Evolutionary conservation across 2,329 filamentous ascomycete species (phyloP), one percentile per base, ranked within the genome.

Genomic region (Malbranchea zuffiana): DNA sequence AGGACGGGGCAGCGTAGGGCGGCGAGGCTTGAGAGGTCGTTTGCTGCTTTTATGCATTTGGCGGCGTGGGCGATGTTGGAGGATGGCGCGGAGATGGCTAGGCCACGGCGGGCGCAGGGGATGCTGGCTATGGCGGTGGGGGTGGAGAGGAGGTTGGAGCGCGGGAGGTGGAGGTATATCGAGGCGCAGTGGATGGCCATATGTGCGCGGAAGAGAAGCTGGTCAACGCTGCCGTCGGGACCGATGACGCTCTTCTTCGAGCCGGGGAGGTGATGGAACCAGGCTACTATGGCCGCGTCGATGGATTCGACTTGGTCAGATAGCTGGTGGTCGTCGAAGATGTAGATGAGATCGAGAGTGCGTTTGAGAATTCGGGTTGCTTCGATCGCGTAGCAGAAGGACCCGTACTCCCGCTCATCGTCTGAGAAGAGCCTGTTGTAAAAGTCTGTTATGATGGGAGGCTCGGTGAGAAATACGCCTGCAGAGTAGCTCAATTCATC

Each of bases 121-220:
- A 69, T 65, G 41, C 73, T 69, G n/a, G 61, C 53, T 1, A 55
- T 67, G 50, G 44, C 64, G 47, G 47, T 67, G 50, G 45, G 68
- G 53, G 64, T 68, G 55, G 69, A 82, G 35, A 54, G 66, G 34
- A 88, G 69, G 48, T 84, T 80, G 3, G 82, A 87, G 39, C 80
- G 74, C 6, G 82, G 82, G 46, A 87, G 80, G 53, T 90, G 82
- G 12, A 90, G 70, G 46, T 86, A 74, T 49, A 90, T 83, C 1
- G 78, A 62, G 6, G 69, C 67, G 32, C 61, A 61, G 40, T 73
- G 65, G 35, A 72, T 68, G 50, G 93, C 82, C 75, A 92, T 88
- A 44, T 83, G 80, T 1, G 83, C 86, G 56, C 92, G 84, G 61
- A 94, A 93, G 59, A 94, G 78, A 72, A 93, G 80, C 60, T 93